Evolutionary conservation across 2,329 filamentous ascomycete species (phyloP).

Genomic region (Beauveria caledonica): DNA sequence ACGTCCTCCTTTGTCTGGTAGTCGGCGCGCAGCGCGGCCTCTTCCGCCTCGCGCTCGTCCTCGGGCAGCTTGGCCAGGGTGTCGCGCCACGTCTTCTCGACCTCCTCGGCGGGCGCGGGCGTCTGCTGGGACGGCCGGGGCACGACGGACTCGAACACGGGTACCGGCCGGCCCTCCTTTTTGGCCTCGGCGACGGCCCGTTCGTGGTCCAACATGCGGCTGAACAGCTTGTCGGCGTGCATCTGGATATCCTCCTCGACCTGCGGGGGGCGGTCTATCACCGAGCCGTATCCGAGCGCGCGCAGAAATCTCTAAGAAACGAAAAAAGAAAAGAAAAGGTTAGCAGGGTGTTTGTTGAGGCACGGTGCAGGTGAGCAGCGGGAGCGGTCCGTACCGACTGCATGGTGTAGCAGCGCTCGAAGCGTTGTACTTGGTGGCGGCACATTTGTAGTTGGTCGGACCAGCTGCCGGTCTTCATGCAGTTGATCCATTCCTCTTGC

Average conservation of each 20-base stretch:
- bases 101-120: slow-evolving; percentile 31
- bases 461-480: slow-evolving; percentile 67
- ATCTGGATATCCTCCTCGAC: slow-evolving; percentile 88
- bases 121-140: slow-evolving; percentile 22
- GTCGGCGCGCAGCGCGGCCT: slow-evolving; percentile 56
- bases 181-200: slow-evolving; percentile 61
- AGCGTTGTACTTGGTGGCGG: slow-evolving; percentile 62
- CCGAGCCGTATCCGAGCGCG: slow-evolving; percentile 76
- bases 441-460: slow-evolving; percentile 71
- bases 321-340: neutral
- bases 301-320: slow-evolving; percentile 67
- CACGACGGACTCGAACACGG: slow-evolving; percentile 52
- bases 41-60: slow-evolving; percentile 52
- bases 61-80: slow-evolving; percentile 49
- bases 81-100: slow-evolving; percentile 44
- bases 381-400: slow-evolving; percentile 56
- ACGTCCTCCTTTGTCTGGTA: slow-evolving; percentile 52
- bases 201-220: slow-evolving; percentile 80
- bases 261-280: slow-evolving; percentile 52
- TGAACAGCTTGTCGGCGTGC: slow-evolving; percentile 87
- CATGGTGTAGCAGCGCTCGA: slow-evolving; percentile 82
- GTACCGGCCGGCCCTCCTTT: slow-evolving; percentile 48
- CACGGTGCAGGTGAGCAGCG: neutral
- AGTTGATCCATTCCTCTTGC: slow-evolving; percentile 73
- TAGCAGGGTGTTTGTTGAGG: neutral